Base-by-base conservation (phyloP, 305 asterid genomes). In the Withania somnifera region DNA sequence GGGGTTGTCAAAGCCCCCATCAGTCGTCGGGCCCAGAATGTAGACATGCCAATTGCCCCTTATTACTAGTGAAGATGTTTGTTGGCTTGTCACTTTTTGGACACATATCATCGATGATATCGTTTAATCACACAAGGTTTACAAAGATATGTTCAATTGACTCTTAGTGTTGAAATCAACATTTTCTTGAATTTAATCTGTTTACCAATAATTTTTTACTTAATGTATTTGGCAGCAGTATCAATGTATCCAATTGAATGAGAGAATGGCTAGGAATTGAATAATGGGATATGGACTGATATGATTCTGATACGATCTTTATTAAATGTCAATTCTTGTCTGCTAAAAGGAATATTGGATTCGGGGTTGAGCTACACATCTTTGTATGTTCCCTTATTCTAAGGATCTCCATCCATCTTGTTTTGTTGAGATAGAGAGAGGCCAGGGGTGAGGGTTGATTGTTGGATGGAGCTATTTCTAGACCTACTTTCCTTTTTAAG, bases 281-380 rank as follows among this genome's bases (percentile, higher is more conserved):
- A 84, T 82, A 78, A 22, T 66, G 83, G 60, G 87, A 85, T 87
- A 63, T 82, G 36, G 71, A 76, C 81, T 88, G 93, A 90, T 92
- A 87, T 89, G 93, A 91, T 93, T 89, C 92, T 10, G 94, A 91
- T 93, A 83, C 85, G 91, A 82, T 76, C 82, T 75, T 84, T 66
- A 86, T 88, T 86, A 81, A 85, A 83, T 90, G 90, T 86, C 90
- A 88, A 89, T 77, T 91, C 89, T 87, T 91, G 97, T 92, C 97
- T 89, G 89, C 85, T 86, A 83, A 87, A 90, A 82, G 89, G 90
- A 87, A 84, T 87, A 90, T 87, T 86, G 92, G 92, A 90, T 90
- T 92, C 88, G 84, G 89, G 87, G 88, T 85, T 88, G 91, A 84
- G 66, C 47, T 82, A 82, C 86, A 90, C 91, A 83, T 78, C 80